Conservation (phyloP, 1,284 basidiomycete species). For the Macrocystidia cucumis region DNA sequence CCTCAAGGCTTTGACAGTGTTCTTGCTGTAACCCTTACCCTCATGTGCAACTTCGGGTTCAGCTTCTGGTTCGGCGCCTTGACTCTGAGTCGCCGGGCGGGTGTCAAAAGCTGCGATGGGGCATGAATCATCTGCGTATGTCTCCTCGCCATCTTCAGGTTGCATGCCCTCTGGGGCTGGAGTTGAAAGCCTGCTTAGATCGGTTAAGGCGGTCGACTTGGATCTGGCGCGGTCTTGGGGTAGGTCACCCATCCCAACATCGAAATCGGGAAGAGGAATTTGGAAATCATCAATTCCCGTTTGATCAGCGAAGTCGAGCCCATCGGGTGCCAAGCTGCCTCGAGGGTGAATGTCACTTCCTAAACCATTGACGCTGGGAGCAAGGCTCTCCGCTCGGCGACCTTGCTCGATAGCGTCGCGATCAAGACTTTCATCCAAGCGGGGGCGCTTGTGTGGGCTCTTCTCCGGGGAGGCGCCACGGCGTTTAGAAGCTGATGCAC, state of each 20-base stretch:
- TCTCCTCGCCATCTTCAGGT: slow-evolving; percentile 49
- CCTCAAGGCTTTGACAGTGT: slow-evolving; percentile 85
- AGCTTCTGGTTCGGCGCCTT: slow-evolving; percentile 29
- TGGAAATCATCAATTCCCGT: slow-evolving; percentile 57
- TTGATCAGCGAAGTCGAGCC: slow-evolving; percentile 51
- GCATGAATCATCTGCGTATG: slow-evolving; percentile 64
- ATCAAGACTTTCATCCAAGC: slow-evolving; percentile 42
- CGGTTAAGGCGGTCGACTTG: slow-evolving; percentile 39
- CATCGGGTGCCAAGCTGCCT: slow-evolving; percentile 44
- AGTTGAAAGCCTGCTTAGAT: slow-evolving; percentile 61
- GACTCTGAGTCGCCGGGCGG: slow-evolving; percentile 41
- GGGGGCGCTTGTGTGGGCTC: slow-evolving; percentile 52
- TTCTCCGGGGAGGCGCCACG: slow-evolving; percentile 45
- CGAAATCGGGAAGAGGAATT: slow-evolving; percentile 38
- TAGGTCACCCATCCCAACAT: slow-evolving; percentile 16
- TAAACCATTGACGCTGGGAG: slow-evolving; percentile 44
- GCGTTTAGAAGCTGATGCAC: slow-evolving; percentile 41
- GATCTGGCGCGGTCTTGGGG: slow-evolving; percentile 30
- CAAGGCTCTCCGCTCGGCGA: slow-evolving; percentile 56
- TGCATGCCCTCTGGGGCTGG: slow-evolving; percentile 47
- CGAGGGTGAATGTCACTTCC: slow-evolving; percentile 46
- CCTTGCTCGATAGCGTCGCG: slow-evolving; percentile 62
- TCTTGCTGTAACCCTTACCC: slow-evolving; percentile 78
- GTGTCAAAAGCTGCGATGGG: slow-evolving; percentile 82
- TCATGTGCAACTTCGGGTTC: slow-evolving; percentile 37